Conservation (phyloP, 1,284 basidiomycete species). For the Trichosporon inkin region DNA sequence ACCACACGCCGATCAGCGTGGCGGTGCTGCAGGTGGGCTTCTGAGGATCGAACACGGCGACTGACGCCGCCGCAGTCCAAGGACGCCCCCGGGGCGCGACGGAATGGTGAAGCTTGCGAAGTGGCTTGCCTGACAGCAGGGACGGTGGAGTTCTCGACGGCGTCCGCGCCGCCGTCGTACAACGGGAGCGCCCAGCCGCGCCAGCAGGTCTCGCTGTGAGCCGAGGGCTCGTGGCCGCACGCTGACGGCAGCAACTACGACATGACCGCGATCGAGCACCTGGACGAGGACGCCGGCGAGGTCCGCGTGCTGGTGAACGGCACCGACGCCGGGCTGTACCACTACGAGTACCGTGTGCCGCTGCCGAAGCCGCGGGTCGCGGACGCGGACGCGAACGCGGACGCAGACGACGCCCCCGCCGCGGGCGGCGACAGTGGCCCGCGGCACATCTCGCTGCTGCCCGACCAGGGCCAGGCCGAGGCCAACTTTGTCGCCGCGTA, state of each 20-base stretch:
- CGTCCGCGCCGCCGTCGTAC: slow-evolving; percentile 18
- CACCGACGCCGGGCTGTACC: neutral
- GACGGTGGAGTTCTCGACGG: slow-evolving; percentile 7
- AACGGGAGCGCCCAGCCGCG: slow-evolving; percentile 8
- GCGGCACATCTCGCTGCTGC: neutral
- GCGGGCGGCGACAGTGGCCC: neutral
- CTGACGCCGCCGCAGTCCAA: neutral
- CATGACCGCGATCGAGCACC: slow-evolving; percentile 75
- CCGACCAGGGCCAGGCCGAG: neutral
- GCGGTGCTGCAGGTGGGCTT: neutral
- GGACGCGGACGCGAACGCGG: neutral
- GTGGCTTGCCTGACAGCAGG: slow-evolving; percentile 19
- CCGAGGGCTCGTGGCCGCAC: slow-evolving; percentile 15
- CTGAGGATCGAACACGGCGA: neutral
- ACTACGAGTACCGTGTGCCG: neutral
- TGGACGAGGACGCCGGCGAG: slow-evolving; percentile 52
- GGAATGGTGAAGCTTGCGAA: neutral
- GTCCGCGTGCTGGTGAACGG: neutral
- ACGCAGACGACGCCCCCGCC: neutral
- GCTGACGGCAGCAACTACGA: slow-evolving; percentile 54
- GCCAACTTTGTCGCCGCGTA: slow-evolving; percentile 30
- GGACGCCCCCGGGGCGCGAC: neutral
- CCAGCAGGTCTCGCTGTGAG: slow-evolving; percentile 59
- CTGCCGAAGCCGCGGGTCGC: neutral
- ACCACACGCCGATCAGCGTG: neutral